phyloP scores from a whole-genome alignment of 805 yeast species.

The Wickerhamiella vanderwaltii region DNA sequence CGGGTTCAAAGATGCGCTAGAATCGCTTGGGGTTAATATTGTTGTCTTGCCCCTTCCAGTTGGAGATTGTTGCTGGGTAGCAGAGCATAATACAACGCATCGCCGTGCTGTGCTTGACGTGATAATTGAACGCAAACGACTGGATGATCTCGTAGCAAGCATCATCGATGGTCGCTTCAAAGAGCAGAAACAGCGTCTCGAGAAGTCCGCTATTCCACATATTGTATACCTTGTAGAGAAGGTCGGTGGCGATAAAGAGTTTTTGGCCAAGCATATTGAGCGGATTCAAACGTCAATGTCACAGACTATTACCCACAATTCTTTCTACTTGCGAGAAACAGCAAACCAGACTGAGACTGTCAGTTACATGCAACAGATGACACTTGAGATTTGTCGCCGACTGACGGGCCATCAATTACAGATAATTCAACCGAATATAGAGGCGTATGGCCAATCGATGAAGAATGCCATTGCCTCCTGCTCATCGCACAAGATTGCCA shows the following conservation, averaged over 20 bases:
- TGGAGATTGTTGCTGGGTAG: constrained; percentile 89
- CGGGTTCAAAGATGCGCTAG: constrained; percentile 49
- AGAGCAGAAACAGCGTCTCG: constrained; percentile 75
- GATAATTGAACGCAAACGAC: constrained; percentile 80
- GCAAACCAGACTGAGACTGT: constrained; percentile 64
- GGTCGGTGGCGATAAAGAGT: constrained; percentile 24
- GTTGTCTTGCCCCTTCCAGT: constrained; percentile 52
- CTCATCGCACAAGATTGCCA: constrained; percentile 23
- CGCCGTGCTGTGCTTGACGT: constrained; percentile 61
- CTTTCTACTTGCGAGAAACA: constrained; percentile 58
- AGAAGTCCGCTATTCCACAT: constrained; percentile 52
- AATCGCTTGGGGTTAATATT: constrained; percentile 36
- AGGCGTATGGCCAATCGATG: constrained; percentile 36
- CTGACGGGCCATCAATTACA: constrained; percentile 30
- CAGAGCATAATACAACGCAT: constrained; percentile 45
- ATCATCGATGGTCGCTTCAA: constrained; percentile 78
- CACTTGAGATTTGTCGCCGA: constrained; percentile 32
- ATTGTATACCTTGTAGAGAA: constrained; percentile 75
- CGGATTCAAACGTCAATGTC: constrained; percentile 69
- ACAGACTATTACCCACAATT: constrained; percentile 49
- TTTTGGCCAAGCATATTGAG: constrained; percentile 29
- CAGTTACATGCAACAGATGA: constrained; percentile 40
- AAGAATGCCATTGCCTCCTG: constrained; percentile 17
- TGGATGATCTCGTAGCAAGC: constrained; percentile 73
- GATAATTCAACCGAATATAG: constrained; percentile 42